Evolutionary conservation across 2,329 filamentous ascomycete species (phyloP).

Genomic region (Colletotrichum noveboracense): DNA sequence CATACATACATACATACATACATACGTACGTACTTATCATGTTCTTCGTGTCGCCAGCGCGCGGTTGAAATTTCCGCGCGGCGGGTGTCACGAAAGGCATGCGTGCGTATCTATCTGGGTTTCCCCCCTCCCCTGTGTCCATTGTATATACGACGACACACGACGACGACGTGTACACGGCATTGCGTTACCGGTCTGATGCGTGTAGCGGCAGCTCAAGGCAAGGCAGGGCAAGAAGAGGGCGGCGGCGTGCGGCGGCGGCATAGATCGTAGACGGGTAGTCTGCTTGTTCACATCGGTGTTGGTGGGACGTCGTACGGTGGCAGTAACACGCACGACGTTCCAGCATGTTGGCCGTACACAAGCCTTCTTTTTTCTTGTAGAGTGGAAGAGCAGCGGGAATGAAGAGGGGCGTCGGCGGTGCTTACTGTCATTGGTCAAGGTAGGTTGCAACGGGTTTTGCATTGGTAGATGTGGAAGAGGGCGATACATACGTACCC

Average conservation of each 20-base stretch:
- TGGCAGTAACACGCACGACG: background rate
- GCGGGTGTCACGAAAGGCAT: background rate
- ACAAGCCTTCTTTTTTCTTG: background rate
- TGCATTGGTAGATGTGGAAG: background rate
- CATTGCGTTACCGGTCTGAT: background rate
- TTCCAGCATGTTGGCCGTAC: background rate
- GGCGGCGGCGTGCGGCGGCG: background rate
- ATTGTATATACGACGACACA: background rate
- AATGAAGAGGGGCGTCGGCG: background rate
- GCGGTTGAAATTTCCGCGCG: background rate
- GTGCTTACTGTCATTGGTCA: background rate
- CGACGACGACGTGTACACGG: background rate
- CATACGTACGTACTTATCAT: background rate
- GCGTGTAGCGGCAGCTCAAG: background rate
- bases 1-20: background rate
- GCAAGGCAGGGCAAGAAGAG: background rate
- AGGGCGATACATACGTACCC: background rate
- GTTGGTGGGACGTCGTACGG: conserved; percentile 12
- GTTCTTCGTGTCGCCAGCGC: background rate
- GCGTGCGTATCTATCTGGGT: background rate
- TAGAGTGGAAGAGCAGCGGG: background rate
- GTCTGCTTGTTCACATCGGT: conserved; percentile 21
- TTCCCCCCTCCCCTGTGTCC: background rate
- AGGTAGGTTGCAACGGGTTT: background rate
- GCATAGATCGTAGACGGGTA: conserved; percentile 19